Conservation (phyloP, 345 rosid species). For the Populus davidiana region DNA sequence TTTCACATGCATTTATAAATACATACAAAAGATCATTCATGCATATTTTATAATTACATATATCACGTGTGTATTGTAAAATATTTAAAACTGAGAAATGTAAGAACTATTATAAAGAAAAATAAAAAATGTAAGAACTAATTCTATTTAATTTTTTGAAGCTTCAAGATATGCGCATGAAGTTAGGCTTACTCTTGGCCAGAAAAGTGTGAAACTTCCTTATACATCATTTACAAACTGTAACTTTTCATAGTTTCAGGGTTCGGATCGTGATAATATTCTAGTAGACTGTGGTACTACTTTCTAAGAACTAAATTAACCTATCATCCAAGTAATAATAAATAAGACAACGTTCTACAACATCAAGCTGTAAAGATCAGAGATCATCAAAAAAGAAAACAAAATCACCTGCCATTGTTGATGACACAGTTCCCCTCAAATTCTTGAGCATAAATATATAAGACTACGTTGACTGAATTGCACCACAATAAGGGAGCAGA, state of each 20-base stretch:
- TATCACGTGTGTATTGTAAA: neutral
- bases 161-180: neutral
- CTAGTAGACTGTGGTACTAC: slow-evolving; percentile 3
- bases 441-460: slow-evolving; percentile 38
- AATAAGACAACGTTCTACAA: neutral
- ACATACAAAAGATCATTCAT: neutral
- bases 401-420: slow-evolving; percentile 32
- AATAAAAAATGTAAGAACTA: too few relatives aligned
- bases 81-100: neutral
- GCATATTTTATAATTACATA: too few relatives aligned
- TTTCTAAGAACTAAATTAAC: slow-evolving; percentile 10
- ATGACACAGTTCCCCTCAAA: slow-evolving; percentile 47
- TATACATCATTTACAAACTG: slow-evolving; percentile 30
- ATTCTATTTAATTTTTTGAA: neutral
- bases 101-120: neutral
- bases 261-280: slow-evolving; percentile 27
- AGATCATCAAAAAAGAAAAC: neutral
- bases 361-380: neutral
- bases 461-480: slow-evolving; percentile 43
- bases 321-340: slow-evolving; percentile 10
- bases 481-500: slow-evolving; percentile 47
- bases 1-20: neutral
- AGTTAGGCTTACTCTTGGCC: neutral
- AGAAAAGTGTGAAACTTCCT: neutral
- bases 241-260: slow-evolving; percentile 23